Base-by-base conservation (phyloP, 768 basidiomycete species). In the Psilocybe cyanescens region DNA sequence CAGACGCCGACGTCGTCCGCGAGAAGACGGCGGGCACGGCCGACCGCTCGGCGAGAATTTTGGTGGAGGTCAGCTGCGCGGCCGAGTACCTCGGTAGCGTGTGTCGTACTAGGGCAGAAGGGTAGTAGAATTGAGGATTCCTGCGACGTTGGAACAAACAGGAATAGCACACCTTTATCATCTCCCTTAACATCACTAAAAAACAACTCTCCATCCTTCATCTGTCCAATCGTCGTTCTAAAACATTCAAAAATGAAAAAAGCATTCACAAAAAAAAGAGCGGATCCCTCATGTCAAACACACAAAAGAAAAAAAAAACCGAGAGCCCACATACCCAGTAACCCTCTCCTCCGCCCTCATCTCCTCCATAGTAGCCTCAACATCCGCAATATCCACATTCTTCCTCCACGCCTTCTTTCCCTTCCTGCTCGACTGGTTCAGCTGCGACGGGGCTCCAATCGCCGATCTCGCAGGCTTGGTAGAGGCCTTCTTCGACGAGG, bases 321-420 rank as follows among this genome's bases (percentile, higher is more conserved):
- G 24, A 24, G 28, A 47, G n/a, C 33, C 2, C 14, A 73, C 86
- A 63, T 68, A 94, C 93, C 94, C 94, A 63, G 83, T 84, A 4
- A 88, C 82, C 57, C 92, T 79, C 71, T 96, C 94, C 71, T 96
- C 92, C n/a, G 83, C 84, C 57, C 95, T 79, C 62, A 92, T 77
- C 59, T 79, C 83, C 73, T 96, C 95, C 64, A 96, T 69, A 2
- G 86, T 87, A 50, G 81, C 78, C 67, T 96, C 94, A 17, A 95
- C 87, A 53, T 87, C 87, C 28, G 86, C 84, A 53, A 97, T 83
- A 71, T 97, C 88, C 55, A 97, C 88, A 74, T 97, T 93, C 78
- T 97, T 97, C 71, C 95, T 77, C 95, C 95, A 97, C 50, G 95
- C 87, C 58, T 85, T 86, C 73, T 97, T 97, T n/a, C 94, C 93